Percentiles rank a stretch among this genome's conserved stretches.
Conservation (phyloP, 2,329 filamentous ascomycete species). For the Aspergillus viridinutans region DNA sequence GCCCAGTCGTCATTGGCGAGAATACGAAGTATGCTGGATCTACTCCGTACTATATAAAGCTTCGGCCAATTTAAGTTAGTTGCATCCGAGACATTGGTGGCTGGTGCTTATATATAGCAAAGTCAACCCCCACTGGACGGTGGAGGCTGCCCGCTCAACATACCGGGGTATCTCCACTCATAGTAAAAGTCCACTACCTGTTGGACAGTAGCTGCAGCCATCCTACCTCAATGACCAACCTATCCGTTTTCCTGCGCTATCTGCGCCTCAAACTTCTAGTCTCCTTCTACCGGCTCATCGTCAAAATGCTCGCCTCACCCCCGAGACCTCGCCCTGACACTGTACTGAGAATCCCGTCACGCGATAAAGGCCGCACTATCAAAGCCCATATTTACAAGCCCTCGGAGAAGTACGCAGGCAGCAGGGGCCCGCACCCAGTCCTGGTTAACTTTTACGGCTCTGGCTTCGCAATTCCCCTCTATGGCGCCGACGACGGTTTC, state of each 20-base stretch:
- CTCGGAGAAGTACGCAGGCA: too few species aligned
- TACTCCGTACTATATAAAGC: neutral
- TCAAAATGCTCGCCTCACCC: neutral
- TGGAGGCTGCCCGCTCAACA: neutral
- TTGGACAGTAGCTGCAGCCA: neutral
- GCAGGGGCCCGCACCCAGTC: too few species aligned
- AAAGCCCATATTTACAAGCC: neutral
- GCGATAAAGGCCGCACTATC: neutral
- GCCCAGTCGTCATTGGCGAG: neutral
- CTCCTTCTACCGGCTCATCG: neutral
- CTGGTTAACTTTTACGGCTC: too few species aligned
- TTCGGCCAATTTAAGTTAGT: neutral
- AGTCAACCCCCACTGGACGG: neutral
- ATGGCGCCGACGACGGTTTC: slow-evolving; percentile 35
- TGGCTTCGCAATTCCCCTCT: too few species aligned
- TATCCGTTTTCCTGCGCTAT: neutral
- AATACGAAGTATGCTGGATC: neutral
- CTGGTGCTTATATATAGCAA: neutral
- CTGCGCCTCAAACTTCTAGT: neutral
- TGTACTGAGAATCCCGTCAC: neutral
- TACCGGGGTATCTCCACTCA: neutral
- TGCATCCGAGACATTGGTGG: neutral
- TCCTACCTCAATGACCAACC: neutral
- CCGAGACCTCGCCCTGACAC: neutral
- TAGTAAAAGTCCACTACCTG: neutral